Evolutionary conservation across 1,284 basidiomycete genomes (phyloP).

Genomic region (Pholiota adiposa): DNA sequence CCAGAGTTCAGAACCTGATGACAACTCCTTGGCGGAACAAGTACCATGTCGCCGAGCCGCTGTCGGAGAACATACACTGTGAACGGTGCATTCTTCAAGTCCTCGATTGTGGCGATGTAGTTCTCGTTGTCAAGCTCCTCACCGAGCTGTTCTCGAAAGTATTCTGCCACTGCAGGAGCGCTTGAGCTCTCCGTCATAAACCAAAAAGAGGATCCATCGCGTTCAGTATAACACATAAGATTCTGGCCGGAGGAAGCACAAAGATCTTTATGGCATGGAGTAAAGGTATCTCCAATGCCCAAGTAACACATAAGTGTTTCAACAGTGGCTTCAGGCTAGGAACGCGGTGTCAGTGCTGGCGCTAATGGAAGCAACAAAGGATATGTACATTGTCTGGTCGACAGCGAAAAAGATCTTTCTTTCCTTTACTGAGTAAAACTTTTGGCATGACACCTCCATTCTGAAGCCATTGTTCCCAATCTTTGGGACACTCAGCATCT

Average conservation of each 20-base stretch:
- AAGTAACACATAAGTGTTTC: slow-evolving; percentile 83
- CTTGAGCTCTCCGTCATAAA: slow-evolving; percentile 73
- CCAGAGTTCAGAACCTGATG: slow-evolving; percentile 81
- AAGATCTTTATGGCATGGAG: slow-evolving; percentile 79
- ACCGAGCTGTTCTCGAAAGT: slow-evolving; percentile 56
- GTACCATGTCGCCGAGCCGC: slow-evolving; percentile 71
- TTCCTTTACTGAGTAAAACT: slow-evolving; percentile 49
- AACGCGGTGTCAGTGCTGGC: slow-evolving; percentile 5
- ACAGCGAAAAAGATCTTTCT: slow-evolving; percentile 59
- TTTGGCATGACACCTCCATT: slow-evolving; percentile 49
- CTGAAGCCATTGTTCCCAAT: slow-evolving; percentile 66
- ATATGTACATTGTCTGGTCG: slow-evolving; percentile 43
- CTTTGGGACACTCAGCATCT: slow-evolving; percentile 65
- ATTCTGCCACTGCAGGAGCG: slow-evolving; percentile 53
- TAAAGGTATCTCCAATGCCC: slow-evolving; percentile 76
- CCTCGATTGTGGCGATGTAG: slow-evolving; percentile 60
- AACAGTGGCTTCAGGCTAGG: slow-evolving; percentile 48
- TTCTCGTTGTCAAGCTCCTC: slow-evolving; percentile 76
- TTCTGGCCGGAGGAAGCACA: slow-evolving; percentile 83
- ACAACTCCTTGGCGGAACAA: slow-evolving; percentile 78
- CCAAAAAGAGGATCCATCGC: slow-evolving; percentile 74
- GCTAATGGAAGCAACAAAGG: background rate
- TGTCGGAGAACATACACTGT: slow-evolving; percentile 70
- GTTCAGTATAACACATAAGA: slow-evolving; percentile 77
- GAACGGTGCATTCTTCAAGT: slow-evolving; percentile 69